phyloP scores from a whole-genome alignment of 2,329 filamentous ascomycete genomes.

The Fusarium sp. region DNA sequence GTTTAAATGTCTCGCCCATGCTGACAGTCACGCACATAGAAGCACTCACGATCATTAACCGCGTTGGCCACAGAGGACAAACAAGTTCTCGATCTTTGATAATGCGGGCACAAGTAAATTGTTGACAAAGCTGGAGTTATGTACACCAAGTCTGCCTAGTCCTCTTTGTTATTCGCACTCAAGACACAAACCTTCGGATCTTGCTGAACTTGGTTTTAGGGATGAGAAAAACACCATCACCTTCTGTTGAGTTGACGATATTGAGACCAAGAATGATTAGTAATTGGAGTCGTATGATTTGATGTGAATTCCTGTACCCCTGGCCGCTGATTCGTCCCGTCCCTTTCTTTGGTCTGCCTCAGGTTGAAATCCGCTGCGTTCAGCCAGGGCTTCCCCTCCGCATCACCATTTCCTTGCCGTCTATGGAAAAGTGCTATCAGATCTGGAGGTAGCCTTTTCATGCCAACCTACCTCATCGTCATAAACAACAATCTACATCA shows the following conservation, averaged over 20 bases:
- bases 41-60: neutral
- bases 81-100: neutral
- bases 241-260: neutral
- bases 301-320: neutral
- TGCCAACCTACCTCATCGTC: neutral
- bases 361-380: neutral
- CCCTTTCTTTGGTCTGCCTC: neutral
- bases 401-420: neutral
- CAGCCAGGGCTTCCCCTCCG: neutral
- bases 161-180: neutral
- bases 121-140: neutral
- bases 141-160: neutral
- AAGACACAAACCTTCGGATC: neutral
- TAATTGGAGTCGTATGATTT: neutral
- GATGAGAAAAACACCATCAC: too few species aligned
- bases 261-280: neutral
- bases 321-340: neutral
- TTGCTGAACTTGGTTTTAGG: neutral
- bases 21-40: neutral
- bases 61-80: neutral
- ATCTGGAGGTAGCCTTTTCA: neutral
- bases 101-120: too few species aligned
- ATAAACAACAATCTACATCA: neutral
- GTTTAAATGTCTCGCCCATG: neutral
- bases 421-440: neutral